Percentiles rank a stretch among this genome's conserved stretches.
Conservation (phyloP, 768 basidiomycete species). For the Boletus rufocinnamomeus region DNA sequence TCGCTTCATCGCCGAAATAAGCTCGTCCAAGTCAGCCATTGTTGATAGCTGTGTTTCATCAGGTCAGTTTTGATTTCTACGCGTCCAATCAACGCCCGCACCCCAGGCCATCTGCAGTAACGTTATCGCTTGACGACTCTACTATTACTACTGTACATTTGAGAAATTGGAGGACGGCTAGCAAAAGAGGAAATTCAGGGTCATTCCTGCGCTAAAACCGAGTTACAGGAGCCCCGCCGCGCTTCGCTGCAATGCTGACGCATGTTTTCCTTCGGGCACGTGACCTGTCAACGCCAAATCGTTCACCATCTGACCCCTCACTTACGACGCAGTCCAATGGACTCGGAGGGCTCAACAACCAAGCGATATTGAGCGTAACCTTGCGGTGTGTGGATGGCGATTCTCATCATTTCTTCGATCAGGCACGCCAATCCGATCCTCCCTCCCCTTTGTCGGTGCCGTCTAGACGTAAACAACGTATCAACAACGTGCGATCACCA, state of each 20-base stretch:
- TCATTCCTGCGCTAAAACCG: slow-evolving; percentile 3
- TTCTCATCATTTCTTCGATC: slow-evolving; percentile 27
- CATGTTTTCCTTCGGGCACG: slow-evolving; percentile 27
- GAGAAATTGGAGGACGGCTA: neutral
- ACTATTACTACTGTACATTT: neutral
- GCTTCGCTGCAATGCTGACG: neutral
- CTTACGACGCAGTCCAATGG: slow-evolving; percentile 12
- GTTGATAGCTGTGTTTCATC: neutral
- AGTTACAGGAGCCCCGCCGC: neutral
- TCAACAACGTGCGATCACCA: slow-evolving; percentile 32
- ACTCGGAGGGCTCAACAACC: neutral
- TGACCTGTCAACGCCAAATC: slow-evolving; percentile 19
- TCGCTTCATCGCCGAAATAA: neutral
- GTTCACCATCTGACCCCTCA: neutral
- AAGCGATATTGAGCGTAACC: slow-evolving; percentile 21
- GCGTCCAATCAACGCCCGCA: slow-evolving; percentile 10
- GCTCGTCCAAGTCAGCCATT: neutral
- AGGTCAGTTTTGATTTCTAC: slow-evolving; percentile 1
- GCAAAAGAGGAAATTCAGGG: neutral
- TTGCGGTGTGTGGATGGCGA: slow-evolving; percentile 20
- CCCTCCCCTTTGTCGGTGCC: slow-evolving; percentile 36
- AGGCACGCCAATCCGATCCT: slow-evolving; percentile 30
- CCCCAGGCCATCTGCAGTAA: slow-evolving; percentile 2
- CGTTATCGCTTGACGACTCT: slow-evolving; percentile 1
- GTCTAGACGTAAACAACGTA: slow-evolving; percentile 32